Percentiles rank a stretch among this genome's conserved stretches.
Conservation (phyloP, 768 basidiomycete genomes). For the Rhizopogon vesiculosus region DNA sequence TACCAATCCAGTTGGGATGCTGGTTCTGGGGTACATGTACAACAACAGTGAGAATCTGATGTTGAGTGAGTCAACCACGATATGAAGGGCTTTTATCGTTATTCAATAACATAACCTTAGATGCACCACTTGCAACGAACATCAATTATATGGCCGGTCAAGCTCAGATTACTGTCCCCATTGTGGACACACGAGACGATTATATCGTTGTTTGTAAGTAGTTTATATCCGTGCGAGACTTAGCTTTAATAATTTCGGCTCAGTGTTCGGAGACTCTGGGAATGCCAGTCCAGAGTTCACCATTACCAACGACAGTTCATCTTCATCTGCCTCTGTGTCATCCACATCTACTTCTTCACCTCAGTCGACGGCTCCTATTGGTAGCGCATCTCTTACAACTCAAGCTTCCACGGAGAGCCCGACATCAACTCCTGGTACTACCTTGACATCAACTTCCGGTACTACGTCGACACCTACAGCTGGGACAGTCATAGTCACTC, state of each 20-base stretch:
- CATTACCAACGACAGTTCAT: constrained; percentile 49
- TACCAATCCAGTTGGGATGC: constrained; percentile 25
- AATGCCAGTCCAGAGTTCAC: constrained; percentile 36
- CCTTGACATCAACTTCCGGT: not conserved
- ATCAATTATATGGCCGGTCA: constrained; percentile 27
- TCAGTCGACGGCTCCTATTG: not conserved
- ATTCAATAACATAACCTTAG: constrained; percentile 10
- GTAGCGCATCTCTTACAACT: not conserved
- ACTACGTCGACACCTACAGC: not conserved
- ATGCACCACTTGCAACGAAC: constrained; percentile 30
- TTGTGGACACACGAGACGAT: constrained; percentile 24
- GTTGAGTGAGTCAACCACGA: constrained; percentile 15
- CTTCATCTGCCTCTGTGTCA: constrained; percentile 30
- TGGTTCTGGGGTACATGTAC: constrained; percentile 20
- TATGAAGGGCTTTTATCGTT: not conserved
- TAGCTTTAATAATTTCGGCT: not conserved
- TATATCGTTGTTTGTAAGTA: constrained; percentile 36
- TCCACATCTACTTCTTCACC: constrained; percentile 4
- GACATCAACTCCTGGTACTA: not conserved
- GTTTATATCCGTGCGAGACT: not conserved
- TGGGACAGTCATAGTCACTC: not conserved
- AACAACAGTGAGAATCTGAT: constrained; percentile 28
- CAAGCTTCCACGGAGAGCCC: not conserved
- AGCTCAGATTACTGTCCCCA: constrained; percentile 29
- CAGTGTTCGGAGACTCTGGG: constrained; percentile 38